A percentile compares a stretch with the other conserved stretches of the same genome.
Evolutionary conservation across 2,329 filamentous ascomycete genomes (phyloP).

Genomic region (Akanthomyces muscarius): DNA sequence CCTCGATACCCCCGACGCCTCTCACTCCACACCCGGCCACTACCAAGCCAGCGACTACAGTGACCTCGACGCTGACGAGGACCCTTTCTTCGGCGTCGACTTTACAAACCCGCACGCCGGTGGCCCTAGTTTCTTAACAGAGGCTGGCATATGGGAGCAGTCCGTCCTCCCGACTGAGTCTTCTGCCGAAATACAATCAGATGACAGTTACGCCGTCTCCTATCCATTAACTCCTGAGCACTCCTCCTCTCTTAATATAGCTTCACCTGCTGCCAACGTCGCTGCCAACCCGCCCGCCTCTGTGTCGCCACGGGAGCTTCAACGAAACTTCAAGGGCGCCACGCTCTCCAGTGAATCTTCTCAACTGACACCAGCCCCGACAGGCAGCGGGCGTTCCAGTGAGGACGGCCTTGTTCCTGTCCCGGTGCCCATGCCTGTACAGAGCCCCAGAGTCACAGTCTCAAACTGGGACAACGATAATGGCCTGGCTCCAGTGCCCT

Average conservation of each 20-base stretch:
- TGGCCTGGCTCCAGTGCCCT: slow-evolving; percentile 31
- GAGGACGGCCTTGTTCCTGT: slow-evolving; percentile 44
- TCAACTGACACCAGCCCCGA: slow-evolving; percentile 48
- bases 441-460: slow-evolving; percentile 53
- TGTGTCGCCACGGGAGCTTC: slow-evolving; percentile 40
- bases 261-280: slow-evolving; percentile 34
- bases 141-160: slow-evolving; percentile 24
- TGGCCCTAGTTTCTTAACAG: slow-evolving; percentile 43
- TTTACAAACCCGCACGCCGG: slow-evolving; percentile 41
- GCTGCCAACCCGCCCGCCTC: slow-evolving; percentile 31
- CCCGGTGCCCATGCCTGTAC: slow-evolving; percentile 39
- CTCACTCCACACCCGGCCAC: slow-evolving; percentile 42
- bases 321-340: slow-evolving; percentile 36
- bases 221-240: slow-evolving; percentile 51
- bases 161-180: slow-evolving; percentile 19
- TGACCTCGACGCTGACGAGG: slow-evolving; percentile 38
- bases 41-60: slow-evolving; percentile 49
- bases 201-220: slow-evolving; percentile 24
- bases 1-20: slow-evolving; percentile 47
- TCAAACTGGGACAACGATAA: slow-evolving; percentile 51
- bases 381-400: slow-evolving; percentile 46
- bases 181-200: slow-evolving; percentile 20
- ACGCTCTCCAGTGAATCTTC: slow-evolving; percentile 28
- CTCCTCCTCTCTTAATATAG: slow-evolving; percentile 46
- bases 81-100: slow-evolving; percentile 49